These are phyloP conservation scores for Flammula alnicola DNA, from an alignment of 1,284 basidiomycete genomes.

Conservation along the genomic window DNA sequence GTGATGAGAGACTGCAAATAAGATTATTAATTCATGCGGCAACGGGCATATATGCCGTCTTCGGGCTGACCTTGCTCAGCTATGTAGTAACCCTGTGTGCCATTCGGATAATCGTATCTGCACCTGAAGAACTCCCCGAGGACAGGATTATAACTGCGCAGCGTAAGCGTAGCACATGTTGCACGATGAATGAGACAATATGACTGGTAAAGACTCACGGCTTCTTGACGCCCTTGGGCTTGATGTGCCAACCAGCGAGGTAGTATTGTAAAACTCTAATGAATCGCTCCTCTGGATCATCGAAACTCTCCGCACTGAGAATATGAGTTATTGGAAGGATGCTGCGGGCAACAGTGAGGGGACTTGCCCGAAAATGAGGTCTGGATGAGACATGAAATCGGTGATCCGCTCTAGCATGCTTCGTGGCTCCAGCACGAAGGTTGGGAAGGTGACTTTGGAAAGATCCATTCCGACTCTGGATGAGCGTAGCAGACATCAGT, in stretches of 20 bases:
- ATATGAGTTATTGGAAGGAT: conserved; percentile 14
- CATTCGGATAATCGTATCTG: conserved; percentile 91
- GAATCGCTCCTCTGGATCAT: conserved; percentile 90
- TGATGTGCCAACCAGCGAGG: conserved; percentile 99
- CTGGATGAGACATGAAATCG: conserved; percentile 99
- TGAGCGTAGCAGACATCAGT: conserved; percentile 3
- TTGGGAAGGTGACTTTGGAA: conserved; percentile 90
- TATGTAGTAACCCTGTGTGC: conserved; percentile 94
- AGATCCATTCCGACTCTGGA: conserved; percentile 93
- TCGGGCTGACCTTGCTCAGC: conserved; percentile 83
- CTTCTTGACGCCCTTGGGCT: conserved; percentile 99
- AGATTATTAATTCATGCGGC: background rate
- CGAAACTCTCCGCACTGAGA: conserved; percentile 71
- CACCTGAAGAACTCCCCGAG: conserved; percentile 99
- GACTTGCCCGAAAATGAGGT: conserved; percentile 93
- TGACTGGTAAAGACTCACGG: conserved; percentile 61
- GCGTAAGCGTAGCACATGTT: conserved; percentile 13
- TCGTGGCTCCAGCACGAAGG: conserved; percentile 93
- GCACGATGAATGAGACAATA: conserved; percentile 20
- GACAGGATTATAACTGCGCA: conserved; percentile 88
- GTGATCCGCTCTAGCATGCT: conserved; percentile 96
- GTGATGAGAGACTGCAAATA: conserved; percentile 80
- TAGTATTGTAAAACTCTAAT: conserved; percentile 93
- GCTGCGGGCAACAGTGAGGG: conserved; percentile 16
- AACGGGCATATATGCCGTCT: background rate